Percentiles rank a stretch among this genome's conserved stretches.
Conservation (phyloP, 306 rosid genomes). For the Argentina anserina region DNA sequence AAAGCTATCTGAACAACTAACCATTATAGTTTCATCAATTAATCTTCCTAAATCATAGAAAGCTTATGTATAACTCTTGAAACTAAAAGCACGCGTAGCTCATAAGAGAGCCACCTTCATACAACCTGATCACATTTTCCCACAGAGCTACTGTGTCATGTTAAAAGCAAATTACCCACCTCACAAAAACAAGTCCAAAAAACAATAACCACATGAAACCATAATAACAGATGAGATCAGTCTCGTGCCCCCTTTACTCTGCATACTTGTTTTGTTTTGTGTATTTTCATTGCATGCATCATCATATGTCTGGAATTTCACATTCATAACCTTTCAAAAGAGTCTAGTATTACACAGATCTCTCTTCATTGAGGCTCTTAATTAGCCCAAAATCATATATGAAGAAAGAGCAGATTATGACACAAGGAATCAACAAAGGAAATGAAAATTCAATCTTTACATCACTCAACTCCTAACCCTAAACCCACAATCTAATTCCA, state of each 20-base stretch:
- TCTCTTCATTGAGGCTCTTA: neutral
- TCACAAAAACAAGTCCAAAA: neutral
- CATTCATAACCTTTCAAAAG: neutral
- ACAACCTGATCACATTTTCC: neutral
- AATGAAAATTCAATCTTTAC: neutral
- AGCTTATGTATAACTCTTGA: neutral
- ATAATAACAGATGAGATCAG: too few species aligned
- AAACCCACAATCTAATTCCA: neutral
- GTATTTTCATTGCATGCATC: neutral
- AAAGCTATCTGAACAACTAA: neutral
- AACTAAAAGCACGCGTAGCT: neutral
- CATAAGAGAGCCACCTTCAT: neutral
- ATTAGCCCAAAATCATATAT: neutral
- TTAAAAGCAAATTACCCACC: neutral
- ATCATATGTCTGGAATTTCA: neutral
- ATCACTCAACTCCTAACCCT: conserved; percentile 14
- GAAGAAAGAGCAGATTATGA: neutral
- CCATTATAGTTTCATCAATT: neutral
- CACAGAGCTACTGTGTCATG: neutral
- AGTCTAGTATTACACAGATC: neutral
- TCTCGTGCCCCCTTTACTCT: too few species aligned
- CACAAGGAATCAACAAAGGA: neutral
- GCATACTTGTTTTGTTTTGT: too few species aligned
- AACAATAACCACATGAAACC: too few species aligned
- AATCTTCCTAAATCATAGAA: neutral